Conservation (phyloP, 176 grass and related monocot genomes). For the Rhynchospora tenuis region DNA sequence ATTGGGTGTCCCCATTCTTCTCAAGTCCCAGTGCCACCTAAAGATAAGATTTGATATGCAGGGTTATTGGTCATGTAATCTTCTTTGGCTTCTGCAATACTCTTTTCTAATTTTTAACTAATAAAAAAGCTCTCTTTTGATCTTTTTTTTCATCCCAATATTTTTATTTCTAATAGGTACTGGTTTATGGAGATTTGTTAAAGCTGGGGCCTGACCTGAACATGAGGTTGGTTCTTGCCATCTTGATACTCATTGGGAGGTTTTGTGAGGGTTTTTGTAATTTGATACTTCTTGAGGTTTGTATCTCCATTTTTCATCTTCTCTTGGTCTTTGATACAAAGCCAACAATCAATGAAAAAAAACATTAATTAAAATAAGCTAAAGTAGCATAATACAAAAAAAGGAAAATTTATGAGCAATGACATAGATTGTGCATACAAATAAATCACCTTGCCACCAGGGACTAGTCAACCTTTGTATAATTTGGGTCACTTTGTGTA, state of each 20-base stretch:
- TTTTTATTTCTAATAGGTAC: neutral
- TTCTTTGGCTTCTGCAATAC: neutral
- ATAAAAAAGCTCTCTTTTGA: neutral
- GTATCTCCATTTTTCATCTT: slow-evolving; percentile 88
- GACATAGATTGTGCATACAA: neutral
- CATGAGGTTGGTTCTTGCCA: slow-evolving; percentile 99
- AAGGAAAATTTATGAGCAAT: neutral
- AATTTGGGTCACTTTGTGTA: too few relatives aligned
- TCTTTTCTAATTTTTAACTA: neutral
- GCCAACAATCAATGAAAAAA: neutral
- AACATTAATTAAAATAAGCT: neutral
- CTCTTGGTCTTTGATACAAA: slow-evolving; percentile 66
- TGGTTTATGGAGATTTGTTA: neutral
- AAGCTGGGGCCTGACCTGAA: slow-evolving; percentile 52
- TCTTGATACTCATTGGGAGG: slow-evolving; percentile 89
- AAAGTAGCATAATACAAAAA: neutral
- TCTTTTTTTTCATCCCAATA: neutral
- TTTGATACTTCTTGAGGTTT: slow-evolving; percentile 88
- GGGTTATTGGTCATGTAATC: neutral
- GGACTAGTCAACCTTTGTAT: too few relatives aligned
- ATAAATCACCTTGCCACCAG: too few relatives aligned
- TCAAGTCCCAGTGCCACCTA: slow-evolving; percentile 91
- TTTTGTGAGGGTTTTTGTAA: slow-evolving; percentile 97
- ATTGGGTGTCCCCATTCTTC: slow-evolving; percentile 69
- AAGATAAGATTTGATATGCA: slow-evolving; percentile 13